Conservation (phyloP, 2,329 filamentous ascomycete species). For the Xylariales sp. region DNA sequence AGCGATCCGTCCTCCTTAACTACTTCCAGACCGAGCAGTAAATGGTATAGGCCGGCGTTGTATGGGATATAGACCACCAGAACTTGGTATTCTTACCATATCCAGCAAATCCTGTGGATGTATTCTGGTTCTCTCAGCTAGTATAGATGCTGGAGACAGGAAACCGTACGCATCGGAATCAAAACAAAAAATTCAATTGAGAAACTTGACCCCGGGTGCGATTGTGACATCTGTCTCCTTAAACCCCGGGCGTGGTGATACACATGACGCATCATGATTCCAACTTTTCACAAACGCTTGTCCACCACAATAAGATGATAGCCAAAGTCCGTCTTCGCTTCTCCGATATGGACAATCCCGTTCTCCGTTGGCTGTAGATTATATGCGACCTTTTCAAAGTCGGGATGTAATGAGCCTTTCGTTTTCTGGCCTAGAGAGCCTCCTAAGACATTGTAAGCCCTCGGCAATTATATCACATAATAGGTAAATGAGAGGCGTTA, state of each 20-base stretch:
- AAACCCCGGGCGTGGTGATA: constrained; percentile 14
- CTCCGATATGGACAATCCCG: constrained; percentile 70
- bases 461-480: background rate
- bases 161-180: constrained; percentile 52
- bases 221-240: background rate
- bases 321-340: constrained; percentile 79
- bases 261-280: background rate
- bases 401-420: constrained; percentile 72
- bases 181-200: constrained; percentile 52
- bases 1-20: constrained; percentile 99
- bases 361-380: constrained; percentile 57
- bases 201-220: constrained; percentile 18
- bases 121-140: constrained; percentile 59
- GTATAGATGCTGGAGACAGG: constrained; percentile 53
- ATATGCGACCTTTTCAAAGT: constrained; percentile 80
- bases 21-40: constrained; percentile 97
- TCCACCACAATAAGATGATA: constrained; percentile 86
- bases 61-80: constrained; percentile 46
- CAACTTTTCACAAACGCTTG: constrained; percentile 60
- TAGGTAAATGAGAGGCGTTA: background rate
- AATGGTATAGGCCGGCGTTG: constrained; percentile 53
- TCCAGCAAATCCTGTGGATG: constrained; percentile 45
- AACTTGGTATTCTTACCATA: constrained; percentile 44
- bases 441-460: constrained; percentile 57
- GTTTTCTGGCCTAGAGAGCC: constrained; percentile 79